Conservation (phyloP, 2,329 filamentous ascomycete genomes). For the Sporothrix inflata region DNA sequence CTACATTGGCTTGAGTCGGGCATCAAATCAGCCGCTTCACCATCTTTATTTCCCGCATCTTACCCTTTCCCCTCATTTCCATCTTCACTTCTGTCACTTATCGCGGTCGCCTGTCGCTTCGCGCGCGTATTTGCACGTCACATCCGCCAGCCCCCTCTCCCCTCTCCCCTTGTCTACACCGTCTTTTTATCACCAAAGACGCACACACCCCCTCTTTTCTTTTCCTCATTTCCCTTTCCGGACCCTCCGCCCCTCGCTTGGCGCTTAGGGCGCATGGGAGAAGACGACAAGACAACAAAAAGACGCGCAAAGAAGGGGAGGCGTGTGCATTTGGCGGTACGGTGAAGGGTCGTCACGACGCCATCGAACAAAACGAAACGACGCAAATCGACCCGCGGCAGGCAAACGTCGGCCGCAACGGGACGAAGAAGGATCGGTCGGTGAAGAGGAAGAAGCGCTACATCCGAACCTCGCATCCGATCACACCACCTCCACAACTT, state of each 20-base stretch:
- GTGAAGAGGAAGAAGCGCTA: conserved; percentile 20
- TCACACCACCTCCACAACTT: background rate
- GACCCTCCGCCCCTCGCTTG: background rate
- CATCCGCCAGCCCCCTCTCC: background rate
- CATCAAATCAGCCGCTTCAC: background rate
- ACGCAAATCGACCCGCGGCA: background rate
- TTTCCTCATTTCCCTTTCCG: background rate
- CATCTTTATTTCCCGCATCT: background rate
- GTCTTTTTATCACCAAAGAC: background rate
- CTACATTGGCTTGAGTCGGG: background rate
- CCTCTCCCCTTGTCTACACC: background rate
- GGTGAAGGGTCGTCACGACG: background rate
- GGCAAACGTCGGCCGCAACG: background rate
- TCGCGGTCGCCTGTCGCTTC: conserved; percentile 6
- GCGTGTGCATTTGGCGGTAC: background rate
- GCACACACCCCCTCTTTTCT: background rate
- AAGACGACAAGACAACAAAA: background rate
- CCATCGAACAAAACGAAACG: no score
- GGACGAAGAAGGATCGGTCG: background rate
- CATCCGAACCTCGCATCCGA: background rate
- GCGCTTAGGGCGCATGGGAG: conserved; percentile 13
- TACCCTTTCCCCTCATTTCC: no score
- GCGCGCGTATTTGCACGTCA: background rate
- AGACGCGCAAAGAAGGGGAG: conserved; percentile 6
- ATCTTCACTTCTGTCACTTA: background rate